Conservation (phyloP, 805 yeast genomes). For the Myxozyma mucilagina region DNA sequence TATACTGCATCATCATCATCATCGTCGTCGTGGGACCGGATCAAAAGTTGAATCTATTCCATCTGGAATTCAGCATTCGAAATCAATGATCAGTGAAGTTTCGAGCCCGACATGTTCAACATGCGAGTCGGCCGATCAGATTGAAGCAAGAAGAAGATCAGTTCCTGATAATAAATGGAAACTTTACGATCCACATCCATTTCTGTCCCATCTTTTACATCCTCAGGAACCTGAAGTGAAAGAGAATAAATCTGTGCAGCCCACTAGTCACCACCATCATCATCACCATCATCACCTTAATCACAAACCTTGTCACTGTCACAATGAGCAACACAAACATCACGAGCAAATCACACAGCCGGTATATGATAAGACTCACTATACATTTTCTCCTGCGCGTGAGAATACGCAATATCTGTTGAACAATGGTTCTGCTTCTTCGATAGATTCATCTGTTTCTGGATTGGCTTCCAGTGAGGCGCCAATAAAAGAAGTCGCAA, state of each 20-base stretch:
- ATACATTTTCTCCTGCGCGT: constrained; percentile 25
- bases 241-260: not conserved
- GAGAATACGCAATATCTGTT: constrained; percentile 13
- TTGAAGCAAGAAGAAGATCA: not conserved
- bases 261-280: not conserved
- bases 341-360: constrained; percentile 2
- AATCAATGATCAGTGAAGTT: not conserved
- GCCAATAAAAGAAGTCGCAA: not conserved
- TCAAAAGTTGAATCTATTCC: not conserved
- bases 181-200: constrained; percentile 28
- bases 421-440: not conserved
- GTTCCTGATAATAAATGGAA: constrained; percentile 21
- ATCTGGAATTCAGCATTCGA: constrained; percentile 6
- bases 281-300: constrained; percentile 7
- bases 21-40: not conserved
- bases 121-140: not conserved
- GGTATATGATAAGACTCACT: constrained; percentile 20
- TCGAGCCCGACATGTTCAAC: not conserved
- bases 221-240: not conserved
- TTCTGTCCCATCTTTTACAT: constrained; percentile 18
- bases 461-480: not conserved
- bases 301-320: not conserved
- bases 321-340: not conserved
- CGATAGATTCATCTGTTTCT: not conserved
- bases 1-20: constrained; percentile 1